Percentiles rank a stretch among this genome's conserved stretches.
Conservation (phyloP, 306 rosid genomes). For the Quillaja saponaria region DNA sequence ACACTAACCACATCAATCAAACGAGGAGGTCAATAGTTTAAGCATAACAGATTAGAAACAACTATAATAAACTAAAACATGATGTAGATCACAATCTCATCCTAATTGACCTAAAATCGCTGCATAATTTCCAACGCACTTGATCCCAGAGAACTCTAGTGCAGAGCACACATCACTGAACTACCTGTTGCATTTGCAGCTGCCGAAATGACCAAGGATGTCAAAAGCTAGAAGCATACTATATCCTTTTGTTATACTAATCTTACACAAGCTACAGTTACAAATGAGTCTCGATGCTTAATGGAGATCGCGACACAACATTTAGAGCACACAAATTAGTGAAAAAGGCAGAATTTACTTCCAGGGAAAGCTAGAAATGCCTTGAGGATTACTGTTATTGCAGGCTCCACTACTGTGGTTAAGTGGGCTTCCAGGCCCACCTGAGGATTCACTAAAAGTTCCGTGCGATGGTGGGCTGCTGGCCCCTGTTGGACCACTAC, state of each 20-base stretch:
- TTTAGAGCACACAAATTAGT: slow-evolving; percentile 26
- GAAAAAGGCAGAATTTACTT: slow-evolving; percentile 37
- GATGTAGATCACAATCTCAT: neutral
- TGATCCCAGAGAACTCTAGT: too few species aligned
- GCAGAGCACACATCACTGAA: slow-evolving; percentile 4
- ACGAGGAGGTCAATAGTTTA: too few species aligned
- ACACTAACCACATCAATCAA: too few species aligned
- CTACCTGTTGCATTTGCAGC: slow-evolving; percentile 16
- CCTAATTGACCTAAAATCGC: neutral
- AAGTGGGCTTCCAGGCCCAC: slow-evolving; percentile 46
- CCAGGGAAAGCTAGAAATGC: slow-evolving; percentile 60
- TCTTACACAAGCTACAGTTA: slow-evolving; percentile 32
- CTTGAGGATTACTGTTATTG: slow-evolving; percentile 52
- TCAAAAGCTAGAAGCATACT: slow-evolving; percentile 11
- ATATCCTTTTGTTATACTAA: slow-evolving; percentile 32
- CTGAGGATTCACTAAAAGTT: slow-evolving; percentile 52
- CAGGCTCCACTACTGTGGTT: slow-evolving; percentile 42
- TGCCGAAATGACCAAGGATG: slow-evolving; percentile 9
- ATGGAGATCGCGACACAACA: slow-evolving; percentile 7
- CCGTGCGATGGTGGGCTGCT: slow-evolving; percentile 52
- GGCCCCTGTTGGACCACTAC: slow-evolving; percentile 41
- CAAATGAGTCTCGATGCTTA: slow-evolving; percentile 5
- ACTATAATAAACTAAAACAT: slow-evolving; percentile 1
- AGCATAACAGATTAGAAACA: neutral
- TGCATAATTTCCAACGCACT: neutral